Base-by-base conservation (phyloP, 306 rosid genomes). In the Vicia sativa region DNA sequence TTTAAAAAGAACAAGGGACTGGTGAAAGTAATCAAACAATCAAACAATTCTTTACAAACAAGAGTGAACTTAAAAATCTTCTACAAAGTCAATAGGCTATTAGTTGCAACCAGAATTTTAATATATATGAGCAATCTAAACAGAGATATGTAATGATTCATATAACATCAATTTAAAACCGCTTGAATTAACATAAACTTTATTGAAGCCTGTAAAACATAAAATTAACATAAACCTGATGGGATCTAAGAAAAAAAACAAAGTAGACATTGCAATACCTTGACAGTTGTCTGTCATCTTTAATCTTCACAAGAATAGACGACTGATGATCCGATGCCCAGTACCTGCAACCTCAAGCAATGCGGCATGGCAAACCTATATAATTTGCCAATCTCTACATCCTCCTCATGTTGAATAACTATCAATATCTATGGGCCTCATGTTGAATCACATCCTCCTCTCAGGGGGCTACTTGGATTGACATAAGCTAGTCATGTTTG, bases 311-410 rank as follows among this genome's bases (percentile, higher is more conserved):
- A 14, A 95, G 97, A 76, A 96, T 88, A 79, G 99, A 95, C 10
- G 97, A 95, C 45, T 89, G 80, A 80, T 90, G 95, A 86, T 95
- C 97, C 3, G 96, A 90, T 41, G 53, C 91, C 73, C 99, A 95
- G 69, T 95, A 95, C 77, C 73, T 91, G 72, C 97, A 95, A 66
- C 97, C 97, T 23, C 80, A 82, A 62, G 97, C 99, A 74, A 95
- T 91, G 46, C 99, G 96, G 61, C 99, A 95, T 29, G 99, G 97
- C 83, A 95, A 85, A 71, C 97, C 99, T 76, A 95, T 82, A 77
- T 87, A 81, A 76, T 95, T 96, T 45, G 99, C 99, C 84, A 95
- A 72, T 77, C 91, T 91, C 97, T 95, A 91, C 85, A 79, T 59
- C 62, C 28, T n/a, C n/a, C n/a, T n/a, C n/a, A n/a, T n/a, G 21